Conservation (phyloP, 2,329 filamentous ascomycete genomes). For the Aureobasidium leucospermi region DNA sequence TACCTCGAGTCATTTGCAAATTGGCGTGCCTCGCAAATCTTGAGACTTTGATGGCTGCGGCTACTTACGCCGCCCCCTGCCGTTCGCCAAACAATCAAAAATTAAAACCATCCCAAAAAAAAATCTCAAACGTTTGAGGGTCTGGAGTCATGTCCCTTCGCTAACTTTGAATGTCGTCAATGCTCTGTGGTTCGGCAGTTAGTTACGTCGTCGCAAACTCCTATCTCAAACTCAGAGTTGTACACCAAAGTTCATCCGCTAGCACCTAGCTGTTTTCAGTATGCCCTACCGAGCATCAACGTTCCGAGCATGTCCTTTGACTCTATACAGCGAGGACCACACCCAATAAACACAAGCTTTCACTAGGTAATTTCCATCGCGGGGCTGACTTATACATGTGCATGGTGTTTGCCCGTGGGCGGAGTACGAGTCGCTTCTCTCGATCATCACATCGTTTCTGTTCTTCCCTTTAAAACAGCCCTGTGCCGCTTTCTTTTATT, state of each 20-base stretch:
- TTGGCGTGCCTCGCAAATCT: background rate
- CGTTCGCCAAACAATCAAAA: conserved; percentile 9
- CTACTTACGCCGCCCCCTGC: conserved; percentile 1
- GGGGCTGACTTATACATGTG: conserved; percentile 11
- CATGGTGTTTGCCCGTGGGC: background rate
- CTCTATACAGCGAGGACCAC: background rate
- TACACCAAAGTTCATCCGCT: background rate
- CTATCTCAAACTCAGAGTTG: conserved; percentile 8
- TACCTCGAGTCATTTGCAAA: background rate
- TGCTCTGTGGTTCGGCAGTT: conserved; percentile 7
- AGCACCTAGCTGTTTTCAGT: conserved; percentile 5
- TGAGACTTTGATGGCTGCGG: conserved; percentile 1
- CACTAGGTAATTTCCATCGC: conserved; percentile 1
- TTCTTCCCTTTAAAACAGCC: background rate
- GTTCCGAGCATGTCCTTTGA: conserved; percentile 6
- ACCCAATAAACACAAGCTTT: conserved; percentile 7
- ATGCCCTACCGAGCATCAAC: conserved; percentile 4
- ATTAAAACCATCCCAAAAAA: background rate
- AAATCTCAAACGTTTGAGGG: background rate
- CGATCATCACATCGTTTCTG: background rate
- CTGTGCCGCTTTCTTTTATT: background rate
- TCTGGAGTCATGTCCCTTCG: conserved; percentile 8
- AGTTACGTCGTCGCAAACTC: conserved; percentile 1
- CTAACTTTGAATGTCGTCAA: conserved; percentile 12
- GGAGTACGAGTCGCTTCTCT: background rate